phyloP scores from a whole-genome alignment of 2,329 filamentous ascomycete genomes.

The Bipolaris oryzae region DNA sequence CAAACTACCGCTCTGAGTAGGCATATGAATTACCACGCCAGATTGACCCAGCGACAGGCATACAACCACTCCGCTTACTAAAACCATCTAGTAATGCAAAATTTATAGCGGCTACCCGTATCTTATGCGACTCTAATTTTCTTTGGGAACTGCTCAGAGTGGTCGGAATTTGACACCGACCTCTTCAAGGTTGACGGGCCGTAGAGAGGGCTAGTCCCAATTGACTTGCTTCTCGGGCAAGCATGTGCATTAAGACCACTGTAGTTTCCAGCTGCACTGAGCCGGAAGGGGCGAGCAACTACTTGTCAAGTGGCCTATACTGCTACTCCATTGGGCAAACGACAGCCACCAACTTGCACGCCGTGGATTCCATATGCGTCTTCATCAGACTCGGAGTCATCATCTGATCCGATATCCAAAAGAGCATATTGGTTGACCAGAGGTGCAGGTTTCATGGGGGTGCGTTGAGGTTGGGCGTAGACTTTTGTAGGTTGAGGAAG shows the following conservation, averaged over 20 bases:
- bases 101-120: neutral
- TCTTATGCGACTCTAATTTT: neutral
- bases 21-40: neutral
- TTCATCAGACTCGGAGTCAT: constrained; percentile 35
- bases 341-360: constrained; percentile 23
- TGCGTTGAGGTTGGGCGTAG: constrained; percentile 10
- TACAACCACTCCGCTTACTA: neutral
- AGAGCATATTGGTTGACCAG: constrained; percentile 41
- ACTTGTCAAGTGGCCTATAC: constrained; percentile 15
- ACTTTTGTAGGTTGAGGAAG: constrained; percentile 47
- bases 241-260: neutral
- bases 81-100: neutral
- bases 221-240: neutral
- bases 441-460: constrained; percentile 26
- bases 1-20: neutral
- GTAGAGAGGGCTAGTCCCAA: neutral
- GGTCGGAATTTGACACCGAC: no score
- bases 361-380: constrained; percentile 30
- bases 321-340: constrained; percentile 30
- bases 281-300: neutral
- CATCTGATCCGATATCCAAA: constrained; percentile 35
- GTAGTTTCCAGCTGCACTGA: neutral
- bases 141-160: neutral
- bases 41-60: neutral
- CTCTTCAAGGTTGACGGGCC: neutral